Evolutionary conservation across 257 asterid species (phyloP).

Genomic region (Apocynum venetum): DNA sequence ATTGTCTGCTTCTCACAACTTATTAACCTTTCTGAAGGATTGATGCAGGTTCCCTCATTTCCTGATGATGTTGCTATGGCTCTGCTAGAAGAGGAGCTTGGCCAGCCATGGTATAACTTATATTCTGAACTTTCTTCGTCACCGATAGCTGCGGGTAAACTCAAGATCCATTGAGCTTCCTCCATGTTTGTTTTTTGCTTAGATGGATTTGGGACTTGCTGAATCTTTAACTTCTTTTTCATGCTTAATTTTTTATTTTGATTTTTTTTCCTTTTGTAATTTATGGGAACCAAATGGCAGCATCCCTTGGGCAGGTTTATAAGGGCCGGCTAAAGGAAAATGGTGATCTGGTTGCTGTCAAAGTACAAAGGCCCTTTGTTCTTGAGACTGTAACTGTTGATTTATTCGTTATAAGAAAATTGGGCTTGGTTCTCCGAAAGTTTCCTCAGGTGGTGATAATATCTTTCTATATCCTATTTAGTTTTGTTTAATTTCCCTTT

Average conservation of each 20-base stretch:
- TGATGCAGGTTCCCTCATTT: constrained; percentile 86
- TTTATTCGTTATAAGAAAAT: constrained; percentile 73
- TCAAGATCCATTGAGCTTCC: constrained; percentile 21
- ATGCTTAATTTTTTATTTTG: constrained; percentile 19
- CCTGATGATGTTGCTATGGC: constrained; percentile 99
- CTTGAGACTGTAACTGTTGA: constrained; percentile 98
- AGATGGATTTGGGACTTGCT: neutral
- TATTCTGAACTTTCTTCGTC: constrained; percentile 96
- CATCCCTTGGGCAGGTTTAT: constrained; percentile 98
- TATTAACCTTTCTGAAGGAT: constrained; percentile 1
- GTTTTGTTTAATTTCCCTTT: constrained; percentile 12
- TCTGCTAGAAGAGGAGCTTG: constrained; percentile 95
- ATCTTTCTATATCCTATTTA: neutral
- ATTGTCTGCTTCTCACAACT: neutral
- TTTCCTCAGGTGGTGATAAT: constrained; percentile 74
- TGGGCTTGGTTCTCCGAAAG: constrained; percentile 86
- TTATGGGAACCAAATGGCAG: constrained; percentile 47
- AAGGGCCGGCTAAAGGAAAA: constrained; percentile 92
- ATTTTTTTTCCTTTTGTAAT: constrained; percentile 10
- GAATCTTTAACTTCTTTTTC: neutral
- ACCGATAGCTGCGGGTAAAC: constrained; percentile 98
- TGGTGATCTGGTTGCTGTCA: constrained; percentile 96
- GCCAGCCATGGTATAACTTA: constrained; percentile 79
- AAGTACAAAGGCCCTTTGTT: constrained; percentile 98
- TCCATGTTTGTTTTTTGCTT: constrained; percentile 1